Conservation (phyloP, 345 rosid species). For the Murraya koenigii region DNA sequence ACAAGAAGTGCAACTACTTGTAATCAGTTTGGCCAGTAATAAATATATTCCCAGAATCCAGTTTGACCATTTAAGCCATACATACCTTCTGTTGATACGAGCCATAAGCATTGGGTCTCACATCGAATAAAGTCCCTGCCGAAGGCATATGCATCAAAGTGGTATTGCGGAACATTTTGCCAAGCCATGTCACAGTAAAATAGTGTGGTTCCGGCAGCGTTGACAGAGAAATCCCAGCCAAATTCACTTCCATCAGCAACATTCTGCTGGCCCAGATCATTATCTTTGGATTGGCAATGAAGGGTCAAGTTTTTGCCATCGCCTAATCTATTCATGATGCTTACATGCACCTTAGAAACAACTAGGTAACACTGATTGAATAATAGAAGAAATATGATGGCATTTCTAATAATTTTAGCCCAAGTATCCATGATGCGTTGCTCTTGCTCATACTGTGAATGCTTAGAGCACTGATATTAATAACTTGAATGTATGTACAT, state of each 20-base stretch:
- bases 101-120: slow-evolving; percentile 36
- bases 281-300: slow-evolving; percentile 59
- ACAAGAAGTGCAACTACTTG: background rate
- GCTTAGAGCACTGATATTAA: background rate
- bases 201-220: slow-evolving; percentile 38
- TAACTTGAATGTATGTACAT: background rate
- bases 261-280: slow-evolving; percentile 45
- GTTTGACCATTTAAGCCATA: slow-evolving; percentile 38
- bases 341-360: slow-evolving; percentile 28
- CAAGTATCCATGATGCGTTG: background rate
- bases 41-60: slow-evolving; percentile 53
- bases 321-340: slow-evolving; percentile 44
- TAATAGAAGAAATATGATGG: slow-evolving; percentile 15
- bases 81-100: slow-evolving; percentile 43
- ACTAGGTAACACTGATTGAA: slow-evolving; percentile 12
- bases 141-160: slow-evolving; percentile 37
- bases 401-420: background rate
- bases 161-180: slow-evolving; percentile 31
- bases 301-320: slow-evolving; percentile 39
- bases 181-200: slow-evolving; percentile 48
- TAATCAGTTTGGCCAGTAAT: slow-evolving; percentile 37
- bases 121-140: slow-evolving; percentile 38
- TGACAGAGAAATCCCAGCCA: slow-evolving; percentile 48
- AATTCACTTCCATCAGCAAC: slow-evolving; percentile 40
- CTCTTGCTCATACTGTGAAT: background rate